Evolutionary conservation across 163 green algal genomes (phyloP).

Genomic region (Coccomyxa subellipsoidea): DNA sequence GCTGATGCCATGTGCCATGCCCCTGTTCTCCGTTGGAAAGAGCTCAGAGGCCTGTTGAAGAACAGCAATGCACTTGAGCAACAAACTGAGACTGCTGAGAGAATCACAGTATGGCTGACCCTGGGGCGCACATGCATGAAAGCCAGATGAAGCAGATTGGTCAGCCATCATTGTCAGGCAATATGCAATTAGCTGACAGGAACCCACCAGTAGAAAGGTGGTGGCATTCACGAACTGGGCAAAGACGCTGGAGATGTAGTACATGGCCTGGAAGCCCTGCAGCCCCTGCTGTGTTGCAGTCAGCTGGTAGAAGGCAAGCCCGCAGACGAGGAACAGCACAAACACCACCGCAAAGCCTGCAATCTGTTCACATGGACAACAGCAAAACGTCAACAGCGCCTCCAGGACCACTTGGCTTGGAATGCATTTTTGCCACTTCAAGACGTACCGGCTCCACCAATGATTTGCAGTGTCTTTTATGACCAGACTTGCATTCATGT

Average conservation of each 20-base stretch:
- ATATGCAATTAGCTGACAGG: too few species aligned
- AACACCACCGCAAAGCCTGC: conserved; percentile 57
- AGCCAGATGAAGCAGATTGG: too few species aligned
- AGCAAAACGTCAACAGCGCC: too few species aligned
- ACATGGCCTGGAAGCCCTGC: conserved; percentile 40
- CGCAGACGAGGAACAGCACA: conserved; percentile 50
- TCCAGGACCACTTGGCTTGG: too few species aligned
- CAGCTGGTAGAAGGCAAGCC: conserved; percentile 26
- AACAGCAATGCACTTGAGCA: not conserved
- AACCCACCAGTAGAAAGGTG: conserved; percentile 56
- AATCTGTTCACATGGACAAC: conserved; percentile 19
- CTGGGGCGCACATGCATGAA: not conserved
- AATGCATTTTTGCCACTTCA: too few species aligned
- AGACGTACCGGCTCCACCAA: too few species aligned
- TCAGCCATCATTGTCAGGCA: too few species aligned
- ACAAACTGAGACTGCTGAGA: too few species aligned
- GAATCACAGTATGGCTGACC: not conserved
- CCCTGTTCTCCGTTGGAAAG: conserved; percentile 51
- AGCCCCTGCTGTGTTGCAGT: conserved; percentile 12
- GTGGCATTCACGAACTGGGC: conserved; percentile 59
- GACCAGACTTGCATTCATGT: too few species aligned
- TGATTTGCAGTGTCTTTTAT: too few species aligned
- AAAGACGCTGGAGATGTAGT: conserved; percentile 42
- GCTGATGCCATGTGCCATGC: conserved; percentile 58
- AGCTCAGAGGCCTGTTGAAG: conserved; percentile 29